Evolutionary conservation across 768 basidiomycete genomes (phyloP), one percentile per base, ranked within the genome.

Genomic region (Epithele typhae): DNA sequence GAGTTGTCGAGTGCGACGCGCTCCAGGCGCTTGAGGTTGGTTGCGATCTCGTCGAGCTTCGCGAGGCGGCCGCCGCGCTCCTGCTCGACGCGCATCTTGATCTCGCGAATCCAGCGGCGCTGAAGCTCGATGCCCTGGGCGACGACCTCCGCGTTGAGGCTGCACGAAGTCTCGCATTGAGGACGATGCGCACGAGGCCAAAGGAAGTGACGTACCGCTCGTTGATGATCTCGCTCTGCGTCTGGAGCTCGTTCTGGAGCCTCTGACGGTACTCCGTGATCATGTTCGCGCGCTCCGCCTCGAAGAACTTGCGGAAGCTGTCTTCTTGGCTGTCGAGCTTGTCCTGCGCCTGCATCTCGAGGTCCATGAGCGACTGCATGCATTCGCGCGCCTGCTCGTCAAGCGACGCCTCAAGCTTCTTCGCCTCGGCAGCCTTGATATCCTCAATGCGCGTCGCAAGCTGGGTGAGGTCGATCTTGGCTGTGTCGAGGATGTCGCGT

Each of bases 51-150:
- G 59, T 95, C 92, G 25, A 99, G 82, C 66, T 93, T 96, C 37
- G 92, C 87, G 9, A 99, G 77, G 45, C 96, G 87, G 11, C 93
- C 93, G 14, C 92, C 92, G 36, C 96, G 92, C 66, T 99, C 96
- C 60, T 92, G 81, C 67, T 99, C 95, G 46, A 99, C 94, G 53
- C 84, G 87, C 40, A 93, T 77, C 70, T 97, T 96, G 74, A 98
- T 84, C 48, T 97, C 92, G 25, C 91, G 83, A 34, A 99, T 88
- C 94, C 95, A 98, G 44, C 91, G 79, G 40, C 93, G 84, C 63
- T 98, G 96, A 19, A 98, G 81, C 68, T 98, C 96, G 59, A 99
- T 92, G 15, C 94, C 96, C 64, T 98, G 94, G 3, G 93, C 87
- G 41, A 98, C 77, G 43, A 98, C 92, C 64, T 95, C 93, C 63